Evolutionary conservation across 2,329 filamentous ascomycete species (phyloP).

Genomic region (Fusarium sp.): DNA sequence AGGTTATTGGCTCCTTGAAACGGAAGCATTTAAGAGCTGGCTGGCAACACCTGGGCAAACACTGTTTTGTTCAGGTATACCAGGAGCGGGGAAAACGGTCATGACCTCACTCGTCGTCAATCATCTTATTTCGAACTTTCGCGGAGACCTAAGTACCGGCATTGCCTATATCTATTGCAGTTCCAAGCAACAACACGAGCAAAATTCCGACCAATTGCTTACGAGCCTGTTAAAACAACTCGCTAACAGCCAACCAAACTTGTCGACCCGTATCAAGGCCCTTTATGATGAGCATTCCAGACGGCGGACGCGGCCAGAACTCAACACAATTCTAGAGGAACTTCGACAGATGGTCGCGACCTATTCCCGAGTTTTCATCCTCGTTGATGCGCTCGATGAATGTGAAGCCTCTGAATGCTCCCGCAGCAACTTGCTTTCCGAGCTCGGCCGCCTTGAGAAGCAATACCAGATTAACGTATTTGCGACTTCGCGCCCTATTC

Average conservation of each 20-base stretch:
- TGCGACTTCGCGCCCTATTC: constrained; percentile 45
- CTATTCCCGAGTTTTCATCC: neutral
- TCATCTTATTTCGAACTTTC: neutral
- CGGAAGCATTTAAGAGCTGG: neutral
- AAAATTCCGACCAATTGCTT: neutral
- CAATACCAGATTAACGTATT: constrained; percentile 18
- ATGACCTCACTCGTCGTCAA: constrained; percentile 2
- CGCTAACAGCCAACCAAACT: fast-evolving
- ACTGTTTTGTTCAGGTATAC: constrained; percentile 1
- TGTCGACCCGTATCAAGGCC: neutral
- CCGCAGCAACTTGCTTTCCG: neutral
- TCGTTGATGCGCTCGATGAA: constrained; percentile 10
- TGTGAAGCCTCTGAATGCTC: neutral
- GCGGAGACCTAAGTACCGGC: fast-evolving
- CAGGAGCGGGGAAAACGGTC: constrained; percentile 11
- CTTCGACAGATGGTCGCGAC: neutral
- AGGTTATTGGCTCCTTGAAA: neutral
- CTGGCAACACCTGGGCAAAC: neutral
- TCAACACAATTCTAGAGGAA: neutral
- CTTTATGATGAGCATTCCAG: neutral
- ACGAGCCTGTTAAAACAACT: constrained; percentile 6
- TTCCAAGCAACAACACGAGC: neutral
- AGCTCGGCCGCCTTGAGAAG: constrained; percentile 9
- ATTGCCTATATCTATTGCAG: constrained; percentile 6
- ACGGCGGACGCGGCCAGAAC: neutral